A percentile compares a stretch with the other conserved stretches of the same genome.
Evolutionary conservation across 768 basidiomycete species (phyloP).

Genomic region (Mycena maculata): DNA sequence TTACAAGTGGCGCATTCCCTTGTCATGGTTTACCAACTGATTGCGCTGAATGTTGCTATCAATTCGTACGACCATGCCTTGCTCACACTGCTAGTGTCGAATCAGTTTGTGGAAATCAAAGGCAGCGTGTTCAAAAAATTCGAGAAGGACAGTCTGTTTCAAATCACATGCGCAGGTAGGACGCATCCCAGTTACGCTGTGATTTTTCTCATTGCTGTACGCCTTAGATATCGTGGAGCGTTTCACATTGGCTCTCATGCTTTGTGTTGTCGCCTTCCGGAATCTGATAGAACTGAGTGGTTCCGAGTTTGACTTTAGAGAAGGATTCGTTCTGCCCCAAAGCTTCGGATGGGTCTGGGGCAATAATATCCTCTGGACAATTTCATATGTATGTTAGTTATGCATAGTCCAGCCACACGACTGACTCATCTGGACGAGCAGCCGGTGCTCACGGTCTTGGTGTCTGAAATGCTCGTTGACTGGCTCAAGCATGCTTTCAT

Average conservation of each 20-base stretch:
- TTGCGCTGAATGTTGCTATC: conserved; percentile 95
- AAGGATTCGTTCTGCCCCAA: conserved; percentile 80
- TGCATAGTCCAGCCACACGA: neutral
- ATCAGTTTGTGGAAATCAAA: conserved; percentile 99
- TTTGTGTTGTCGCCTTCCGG: conserved; percentile 89
- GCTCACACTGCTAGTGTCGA: conserved; percentile 92
- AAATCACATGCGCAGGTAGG: conserved; percentile 96
- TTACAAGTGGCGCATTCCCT: conserved; percentile 85
- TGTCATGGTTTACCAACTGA: conserved; percentile 96
- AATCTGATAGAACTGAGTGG: conserved; percentile 96
- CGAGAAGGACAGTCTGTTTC: conserved; percentile 98
- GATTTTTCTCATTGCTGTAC: neutral
- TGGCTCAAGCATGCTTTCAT: conserved; percentile 99
- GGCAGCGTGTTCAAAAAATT: conserved; percentile 99
- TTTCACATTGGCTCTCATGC: conserved; percentile 92
- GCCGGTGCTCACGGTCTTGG: conserved; percentile 92
- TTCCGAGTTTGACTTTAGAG: conserved; percentile 83
- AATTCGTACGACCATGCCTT: conserved; percentile 98
- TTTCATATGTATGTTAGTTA: conserved; percentile 78
- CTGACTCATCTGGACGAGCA: conserved; percentile 44
- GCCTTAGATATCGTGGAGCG: conserved; percentile 93
- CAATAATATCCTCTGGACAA: conserved; percentile 85
- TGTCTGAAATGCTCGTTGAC: conserved; percentile 94
- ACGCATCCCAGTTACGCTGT: neutral
- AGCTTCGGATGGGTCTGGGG: conserved; percentile 88